Evolutionary conservation across 192 early-diverging fungal genomes (phyloP), one percentile per base, ranked within the genome.

Genomic region (Kappamyces sp.): DNA sequence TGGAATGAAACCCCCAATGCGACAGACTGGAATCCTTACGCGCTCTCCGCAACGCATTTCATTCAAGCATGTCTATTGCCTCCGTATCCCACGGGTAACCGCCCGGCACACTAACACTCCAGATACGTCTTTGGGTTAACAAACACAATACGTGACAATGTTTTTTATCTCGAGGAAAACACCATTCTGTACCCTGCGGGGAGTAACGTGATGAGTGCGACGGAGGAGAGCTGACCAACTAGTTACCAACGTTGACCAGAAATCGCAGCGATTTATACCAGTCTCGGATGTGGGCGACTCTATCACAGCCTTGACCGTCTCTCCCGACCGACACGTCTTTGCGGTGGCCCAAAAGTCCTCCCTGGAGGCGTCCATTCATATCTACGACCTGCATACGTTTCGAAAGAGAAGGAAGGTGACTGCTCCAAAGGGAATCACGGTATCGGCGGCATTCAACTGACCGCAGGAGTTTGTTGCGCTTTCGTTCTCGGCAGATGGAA

Each of bases 81-180:
- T 69, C 69, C 12, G 69, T 54, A 38, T 31, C 66, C n/a, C 69
- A 71, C 52, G 38, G 44, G 68, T 70, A 57, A 42, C 13, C 10
- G 52, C 6, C 13, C 6, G 23, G 23, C 23, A 23, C 23, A 47
- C n/a, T 44, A 49, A 33, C 39, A 36, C 8, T 33, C 5, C 50
- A 74, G 77, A 39, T 70, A 70, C 53, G 74, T 70, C 2, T 74
- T 76, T 49, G 77, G 77, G 39, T 55, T 76, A 38, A 70, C 72
- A 35, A 43, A 54, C n/a, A 35, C 44, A 13, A 37, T 75, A 43
- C 36, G 59, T 43, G 69, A 74, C 32, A 79, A 76, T 54, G 6
- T 80, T 3, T 73, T 66, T 61, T 76, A 68, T 60, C 62, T 76
- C 37, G 78, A 80, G 50, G 75, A 80, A 44, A 73, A 72, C 39